Conservation (phyloP, 441 rosid genomes). For the Adansonia madagascariensis region DNA sequence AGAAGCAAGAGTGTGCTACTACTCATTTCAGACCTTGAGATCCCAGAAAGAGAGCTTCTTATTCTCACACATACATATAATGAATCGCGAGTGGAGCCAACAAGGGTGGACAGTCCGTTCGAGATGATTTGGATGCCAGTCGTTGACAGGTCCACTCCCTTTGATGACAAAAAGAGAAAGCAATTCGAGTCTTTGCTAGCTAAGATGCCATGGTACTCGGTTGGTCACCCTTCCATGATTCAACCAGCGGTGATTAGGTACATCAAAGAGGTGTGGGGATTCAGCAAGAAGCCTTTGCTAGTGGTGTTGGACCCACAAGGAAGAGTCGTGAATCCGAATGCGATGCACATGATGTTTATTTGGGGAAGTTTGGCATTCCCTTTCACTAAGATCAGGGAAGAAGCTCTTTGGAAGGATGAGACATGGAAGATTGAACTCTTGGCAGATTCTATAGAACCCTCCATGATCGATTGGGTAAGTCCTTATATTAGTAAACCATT, state of each 20-base stretch:
- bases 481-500: background rate
- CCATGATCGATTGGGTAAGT: slow-evolving; percentile 39
- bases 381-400: slow-evolving; percentile 45
- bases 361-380: slow-evolving; percentile 53
- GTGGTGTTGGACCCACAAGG: slow-evolving; percentile 50
- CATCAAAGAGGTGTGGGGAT: slow-evolving; percentile 51
- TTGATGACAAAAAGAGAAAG: slow-evolving; percentile 26
- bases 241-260: slow-evolving; percentile 40
- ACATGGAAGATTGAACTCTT: slow-evolving; percentile 47
- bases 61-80: slow-evolving; percentile 39
- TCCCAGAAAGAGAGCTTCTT: slow-evolving; percentile 30
- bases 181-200: slow-evolving; percentile 31
- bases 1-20: slow-evolving; percentile 46
- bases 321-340: slow-evolving; percentile 12
- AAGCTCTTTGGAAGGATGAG: slow-evolving; percentile 50
- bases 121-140: slow-evolving; percentile 55
- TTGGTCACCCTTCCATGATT: slow-evolving; percentile 40
- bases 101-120: slow-evolving; percentile 36
- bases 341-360: slow-evolving; percentile 29
- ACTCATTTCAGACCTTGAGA: slow-evolving; percentile 44
- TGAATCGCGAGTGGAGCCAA: slow-evolving; percentile 32
- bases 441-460: slow-evolving; percentile 39
- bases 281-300: slow-evolving; percentile 44
- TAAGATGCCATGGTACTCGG: slow-evolving; percentile 49
- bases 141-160: slow-evolving; percentile 35